phyloP scores from a whole-genome alignment of 495 filamentous ascomycete genomes.

The Bathelium albidoporum region DNA sequence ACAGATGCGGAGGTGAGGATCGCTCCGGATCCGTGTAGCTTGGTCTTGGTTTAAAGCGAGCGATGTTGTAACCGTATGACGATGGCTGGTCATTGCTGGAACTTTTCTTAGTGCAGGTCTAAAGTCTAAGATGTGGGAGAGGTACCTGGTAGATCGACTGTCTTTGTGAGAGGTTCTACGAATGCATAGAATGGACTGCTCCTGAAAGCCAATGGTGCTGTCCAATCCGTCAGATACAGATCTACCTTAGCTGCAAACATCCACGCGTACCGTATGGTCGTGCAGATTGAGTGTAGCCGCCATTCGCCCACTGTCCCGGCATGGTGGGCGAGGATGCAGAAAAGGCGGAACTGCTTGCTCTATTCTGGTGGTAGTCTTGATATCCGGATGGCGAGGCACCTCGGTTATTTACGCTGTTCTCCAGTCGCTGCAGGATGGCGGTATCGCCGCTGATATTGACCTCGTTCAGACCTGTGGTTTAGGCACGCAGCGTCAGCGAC shows the following conservation, averaged over 20 bases:
- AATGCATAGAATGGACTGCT: constrained; percentile 31
- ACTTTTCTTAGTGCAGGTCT: constrained; percentile 13
- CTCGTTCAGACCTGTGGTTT: constrained; percentile 19
- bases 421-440: constrained; percentile 12
- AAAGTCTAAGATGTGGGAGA: constrained; percentile 1
- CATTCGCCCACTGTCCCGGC: background rate
- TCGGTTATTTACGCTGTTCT: constrained; percentile 11
- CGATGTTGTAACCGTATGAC: constrained; percentile 42
- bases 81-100: constrained; percentile 35
- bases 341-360: background rate
- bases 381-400: constrained; percentile 1
- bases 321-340: background rate
- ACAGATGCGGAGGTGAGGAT: constrained; percentile 56
- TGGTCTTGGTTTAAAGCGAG: constrained; percentile 43
- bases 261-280: background rate
- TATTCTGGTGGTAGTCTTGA: background rate
- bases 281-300: background rate
- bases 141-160: constrained; percentile 26
- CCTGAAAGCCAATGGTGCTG: constrained; percentile 22
- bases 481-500: background rate
- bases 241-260: background rate
- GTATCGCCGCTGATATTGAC: constrained; percentile 28
- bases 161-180: constrained; percentile 18
- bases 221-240: background rate
- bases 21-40: constrained; percentile 40